Percentiles rank a stretch among this genome's conserved stretches.
phyloP scores from a whole-genome alignment of 257 asterid genomes.

The Capsicum baccatum region DNA sequence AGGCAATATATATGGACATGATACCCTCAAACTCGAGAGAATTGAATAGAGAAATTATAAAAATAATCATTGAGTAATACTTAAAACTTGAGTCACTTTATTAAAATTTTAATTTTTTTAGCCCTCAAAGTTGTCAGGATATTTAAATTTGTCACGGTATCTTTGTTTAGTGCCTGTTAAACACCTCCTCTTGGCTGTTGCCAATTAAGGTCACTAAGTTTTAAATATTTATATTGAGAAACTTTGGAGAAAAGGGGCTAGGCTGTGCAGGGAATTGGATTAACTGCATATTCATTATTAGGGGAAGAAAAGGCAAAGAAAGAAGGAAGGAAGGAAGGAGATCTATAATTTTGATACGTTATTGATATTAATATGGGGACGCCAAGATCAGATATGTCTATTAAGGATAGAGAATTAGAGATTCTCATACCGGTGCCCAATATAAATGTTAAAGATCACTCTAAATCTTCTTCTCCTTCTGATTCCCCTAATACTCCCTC shows the following conservation, averaged over 20 bases:
- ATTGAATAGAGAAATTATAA: too few species aligned
- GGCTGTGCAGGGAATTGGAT: not conserved
- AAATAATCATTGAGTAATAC: too few species aligned
- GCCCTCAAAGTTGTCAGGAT: too few species aligned
- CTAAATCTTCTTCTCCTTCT: constrained; percentile 57
- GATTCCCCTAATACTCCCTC: constrained; percentile 38
- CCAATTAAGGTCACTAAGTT: not conserved
- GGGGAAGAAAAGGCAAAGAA: constrained; percentile 16
- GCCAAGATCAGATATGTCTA: constrained; percentile 37
- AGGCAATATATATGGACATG: too few species aligned
- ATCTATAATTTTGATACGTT: too few species aligned
- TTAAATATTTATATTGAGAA: not conserved
- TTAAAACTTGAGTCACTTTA: too few species aligned
- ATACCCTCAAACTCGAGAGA: too few species aligned
- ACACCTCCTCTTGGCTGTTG: too few species aligned
- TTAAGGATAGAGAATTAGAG: constrained; percentile 59
- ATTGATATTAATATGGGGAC: not conserved
- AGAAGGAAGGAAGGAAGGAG: not conserved
- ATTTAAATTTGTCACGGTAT: too few species aligned
- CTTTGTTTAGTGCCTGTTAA: too few species aligned
- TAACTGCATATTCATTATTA: not conserved
- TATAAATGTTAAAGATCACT: constrained; percentile 31
- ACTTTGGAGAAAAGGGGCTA: not conserved
- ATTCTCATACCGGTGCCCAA: constrained; percentile 52
- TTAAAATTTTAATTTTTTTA: too few species aligned